phyloP scores from a whole-genome alignment of 345 rosid genomes.

The Salix udensis region DNA sequence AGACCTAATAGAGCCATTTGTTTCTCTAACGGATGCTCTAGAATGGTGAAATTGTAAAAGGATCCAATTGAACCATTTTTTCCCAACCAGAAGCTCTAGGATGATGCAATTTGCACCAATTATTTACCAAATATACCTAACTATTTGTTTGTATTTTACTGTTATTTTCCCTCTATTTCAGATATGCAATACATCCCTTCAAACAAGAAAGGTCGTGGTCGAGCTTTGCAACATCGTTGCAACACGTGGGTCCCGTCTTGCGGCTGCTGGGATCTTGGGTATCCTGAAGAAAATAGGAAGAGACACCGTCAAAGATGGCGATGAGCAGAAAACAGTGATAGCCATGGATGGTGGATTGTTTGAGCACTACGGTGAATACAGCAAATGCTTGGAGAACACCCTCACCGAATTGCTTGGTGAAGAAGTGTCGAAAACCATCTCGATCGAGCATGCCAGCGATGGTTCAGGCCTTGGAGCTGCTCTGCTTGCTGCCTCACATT shows the following conservation, averaged over 20 bases:
- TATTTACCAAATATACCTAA: background rate
- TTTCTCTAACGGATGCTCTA: no score
- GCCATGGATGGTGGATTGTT: slow-evolving; percentile 82
- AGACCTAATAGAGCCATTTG: no score
- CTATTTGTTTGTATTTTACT: background rate
- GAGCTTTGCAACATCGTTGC: slow-evolving; percentile 72
- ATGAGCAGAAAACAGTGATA: slow-evolving; percentile 50
- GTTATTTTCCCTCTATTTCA: slow-evolving; percentile 17
- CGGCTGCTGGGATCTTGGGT: slow-evolving; percentile 75
- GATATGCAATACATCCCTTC: slow-evolving; percentile 51
- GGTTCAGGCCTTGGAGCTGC: slow-evolving; percentile 87
- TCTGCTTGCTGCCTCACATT: slow-evolving; percentile 71
- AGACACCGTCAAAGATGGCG: slow-evolving; percentile 52
- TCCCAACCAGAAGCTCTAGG: no score
- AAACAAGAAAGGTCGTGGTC: slow-evolving; percentile 54
- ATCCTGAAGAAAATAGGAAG: slow-evolving; percentile 74
- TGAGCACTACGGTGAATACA: slow-evolving; percentile 62
- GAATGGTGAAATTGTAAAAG: no score
- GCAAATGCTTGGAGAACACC: slow-evolving; percentile 55
- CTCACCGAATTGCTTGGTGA: slow-evolving; percentile 62
- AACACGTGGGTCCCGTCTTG: slow-evolving; percentile 62
- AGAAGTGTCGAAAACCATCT: slow-evolving; percentile 45
- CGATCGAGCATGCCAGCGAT: slow-evolving; percentile 51
- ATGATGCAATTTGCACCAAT: background rate
- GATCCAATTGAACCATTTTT: no score